A percentile compares a stretch with the other conserved stretches of the same genome.
These are phyloP conservation scores for Pistacia integerrima DNA, from an alignment of 345 rosid species.

Conservation along the genomic window DNA sequence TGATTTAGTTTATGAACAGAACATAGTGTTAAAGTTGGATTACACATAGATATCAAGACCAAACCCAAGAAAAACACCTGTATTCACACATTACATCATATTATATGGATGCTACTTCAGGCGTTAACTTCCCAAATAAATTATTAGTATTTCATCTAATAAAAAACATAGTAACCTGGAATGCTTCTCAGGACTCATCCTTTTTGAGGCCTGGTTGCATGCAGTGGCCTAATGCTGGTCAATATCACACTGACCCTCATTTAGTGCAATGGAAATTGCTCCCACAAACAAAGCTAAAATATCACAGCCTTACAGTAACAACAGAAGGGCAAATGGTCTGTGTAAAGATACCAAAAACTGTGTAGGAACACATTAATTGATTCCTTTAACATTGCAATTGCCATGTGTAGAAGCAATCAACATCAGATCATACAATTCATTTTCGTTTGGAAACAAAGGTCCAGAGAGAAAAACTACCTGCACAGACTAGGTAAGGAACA, in stretches of 20 bases:
- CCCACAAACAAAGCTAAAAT: neutral
- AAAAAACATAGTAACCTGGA: too few relatives aligned
- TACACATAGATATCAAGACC: neutral
- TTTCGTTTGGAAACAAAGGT: too few relatives aligned
- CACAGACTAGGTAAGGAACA: constrained; percentile 71
- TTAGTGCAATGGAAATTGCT: neutral
- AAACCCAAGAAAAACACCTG: neutral
- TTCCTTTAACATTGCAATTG: neutral
- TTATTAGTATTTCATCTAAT: too few relatives aligned
- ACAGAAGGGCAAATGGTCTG: neutral
- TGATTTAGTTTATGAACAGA: neutral
- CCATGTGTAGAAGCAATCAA: neutral
- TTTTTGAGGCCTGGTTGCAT: neutral
- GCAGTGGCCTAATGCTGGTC: neutral
- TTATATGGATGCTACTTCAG: neutral
- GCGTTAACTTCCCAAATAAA: too few relatives aligned
- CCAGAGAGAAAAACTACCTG: constrained; percentile 47
- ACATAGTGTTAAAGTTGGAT: neutral
- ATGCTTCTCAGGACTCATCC: neutral
- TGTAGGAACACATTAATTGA: neutral
- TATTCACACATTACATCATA: neutral
- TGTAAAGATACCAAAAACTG: too few relatives aligned
- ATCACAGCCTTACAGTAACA: neutral
- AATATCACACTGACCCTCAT: neutral
- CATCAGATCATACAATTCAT: too few relatives aligned